Percentiles rank a stretch among this genome's conserved stretches.
Evolutionary conservation across 371 early-diverging fungal species (phyloP).

Genomic region (Apophysomyces elegans): DNA sequence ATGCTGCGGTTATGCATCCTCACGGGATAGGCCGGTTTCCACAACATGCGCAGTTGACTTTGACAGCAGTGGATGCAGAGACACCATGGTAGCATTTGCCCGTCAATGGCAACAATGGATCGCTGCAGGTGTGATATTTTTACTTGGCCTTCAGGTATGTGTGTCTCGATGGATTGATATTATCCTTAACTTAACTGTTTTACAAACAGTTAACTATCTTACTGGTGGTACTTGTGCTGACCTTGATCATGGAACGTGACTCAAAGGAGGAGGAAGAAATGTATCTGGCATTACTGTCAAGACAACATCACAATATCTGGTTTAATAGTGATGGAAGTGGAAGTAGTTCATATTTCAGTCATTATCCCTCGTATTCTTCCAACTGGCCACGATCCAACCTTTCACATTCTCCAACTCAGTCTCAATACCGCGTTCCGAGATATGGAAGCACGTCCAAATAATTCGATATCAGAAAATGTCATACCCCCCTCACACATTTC

Average conservation of each 20-base stretch:
- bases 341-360: constrained; percentile 22
- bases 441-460: constrained; percentile 29
- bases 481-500: constrained; percentile 4
- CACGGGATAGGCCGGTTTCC: constrained; percentile 26
- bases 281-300: constrained; percentile 24
- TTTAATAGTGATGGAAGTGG: constrained; percentile 12
- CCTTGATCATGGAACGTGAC: constrained; percentile 24
- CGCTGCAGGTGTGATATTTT: constrained; percentile 11
- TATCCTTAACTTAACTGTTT: background rate
- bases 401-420: constrained; percentile 1
- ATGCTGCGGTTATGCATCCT: constrained; percentile 34
- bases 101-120: constrained; percentile 28
- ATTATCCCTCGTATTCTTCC: constrained; percentile 18
- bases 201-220: constrained; percentile 19
- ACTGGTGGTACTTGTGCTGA: constrained; percentile 21
- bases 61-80: constrained; percentile 22
- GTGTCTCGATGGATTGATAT: too few relatives aligned
- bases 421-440: constrained; percentile 23
- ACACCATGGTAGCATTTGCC: constrained; percentile 10
- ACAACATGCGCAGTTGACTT: constrained; percentile 17
- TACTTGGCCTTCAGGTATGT: constrained; percentile 23
- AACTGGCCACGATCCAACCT: constrained; percentile 13
- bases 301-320: constrained; percentile 22
- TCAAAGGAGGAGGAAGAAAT: constrained; percentile 31
- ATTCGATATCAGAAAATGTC: constrained; percentile 11